A percentile compares a stretch with the other conserved stretches of the same genome.
Conservation (phyloP, 2,329 filamentous ascomycete species). For the Madurella fahalii region DNA sequence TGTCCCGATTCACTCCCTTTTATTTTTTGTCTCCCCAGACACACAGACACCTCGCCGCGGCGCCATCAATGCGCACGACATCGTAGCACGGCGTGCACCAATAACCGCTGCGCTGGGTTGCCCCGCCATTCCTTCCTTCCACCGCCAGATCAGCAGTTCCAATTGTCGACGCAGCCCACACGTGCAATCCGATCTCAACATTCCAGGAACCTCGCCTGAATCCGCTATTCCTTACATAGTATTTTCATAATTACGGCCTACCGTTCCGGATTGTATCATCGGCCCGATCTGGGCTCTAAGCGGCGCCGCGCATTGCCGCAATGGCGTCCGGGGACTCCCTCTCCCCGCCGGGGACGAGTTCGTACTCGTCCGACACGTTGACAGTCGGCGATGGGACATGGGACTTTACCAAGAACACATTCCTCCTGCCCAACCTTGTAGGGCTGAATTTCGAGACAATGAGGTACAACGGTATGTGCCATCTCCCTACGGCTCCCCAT, state of each 20-base stretch:
- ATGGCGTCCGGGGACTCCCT: slow-evolving; percentile 58
- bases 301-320: slow-evolving; percentile 36
- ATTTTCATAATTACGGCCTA: neutral
- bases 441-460: slow-evolving; percentile 77
- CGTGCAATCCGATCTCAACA: neutral
- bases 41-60: neutral
- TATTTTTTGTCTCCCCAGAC: neutral
- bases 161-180: neutral
- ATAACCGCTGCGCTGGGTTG: neutral
- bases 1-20: neutral
- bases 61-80: slow-evolving; percentile 3
- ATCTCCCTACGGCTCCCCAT: neutral
- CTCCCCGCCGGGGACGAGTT: slow-evolving; percentile 67
- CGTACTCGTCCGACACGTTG: slow-evolving; percentile 70
- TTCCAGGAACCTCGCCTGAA: neutral
- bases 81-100: neutral
- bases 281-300: slow-evolving; percentile 2
- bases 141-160: slow-evolving; percentile 1
- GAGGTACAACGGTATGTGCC: slow-evolving; percentile 70
- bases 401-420: slow-evolving; percentile 72
- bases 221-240: neutral
- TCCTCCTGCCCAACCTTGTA: slow-evolving; percentile 71
- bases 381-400: slow-evolving; percentile 78
- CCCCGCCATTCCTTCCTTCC: slow-evolving; percentile 15
- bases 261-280: neutral